Evolutionary conservation across 1,284 basidiomycete genomes (phyloP).

Genomic region (Entoloma clypeatum): DNA sequence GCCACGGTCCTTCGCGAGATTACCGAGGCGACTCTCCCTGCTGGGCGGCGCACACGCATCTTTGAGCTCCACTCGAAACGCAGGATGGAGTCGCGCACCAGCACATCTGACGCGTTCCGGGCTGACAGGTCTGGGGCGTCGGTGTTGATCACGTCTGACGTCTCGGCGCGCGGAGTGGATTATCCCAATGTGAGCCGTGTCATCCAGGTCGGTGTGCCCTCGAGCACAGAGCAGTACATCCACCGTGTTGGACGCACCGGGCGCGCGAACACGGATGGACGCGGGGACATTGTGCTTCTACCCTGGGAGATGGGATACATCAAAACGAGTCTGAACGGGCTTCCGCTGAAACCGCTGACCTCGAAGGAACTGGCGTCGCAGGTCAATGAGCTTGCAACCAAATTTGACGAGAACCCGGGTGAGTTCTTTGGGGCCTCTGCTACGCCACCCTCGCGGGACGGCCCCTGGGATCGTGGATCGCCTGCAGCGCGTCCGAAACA

Average conservation of each 20-base stretch:
- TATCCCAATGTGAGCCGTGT: conserved; percentile 91
- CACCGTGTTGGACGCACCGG: conserved; percentile 94
- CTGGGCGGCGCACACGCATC: conserved; percentile 49
- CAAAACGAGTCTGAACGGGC: conserved; percentile 56
- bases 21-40: conserved; percentile 39
- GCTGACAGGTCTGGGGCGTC: conserved; percentile 53
- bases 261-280: conserved; percentile 68
- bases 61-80: conserved; percentile 90
- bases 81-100: conserved; percentile 61
- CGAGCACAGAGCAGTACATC: conserved; percentile 74
- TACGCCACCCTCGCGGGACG: conserved; percentile 1
- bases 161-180: conserved; percentile 89
- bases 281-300: conserved; percentile 85
- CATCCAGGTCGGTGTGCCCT: conserved; percentile 87
- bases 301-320: conserved; percentile 83
- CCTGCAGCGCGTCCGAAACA: not conserved
- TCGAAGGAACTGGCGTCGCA: conserved; percentile 49
- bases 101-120: conserved; percentile 69
- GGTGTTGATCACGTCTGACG: conserved; percentile 84
- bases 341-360: conserved; percentile 69
- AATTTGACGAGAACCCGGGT: conserved; percentile 48
- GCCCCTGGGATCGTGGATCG: not conserved
- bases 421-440: conserved; percentile 21
- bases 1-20: conserved; percentile 60
- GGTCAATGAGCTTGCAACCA: conserved; percentile 45